Evolutionary conservation across 2,329 filamentous ascomycete genomes (phyloP).

Genomic region (Talaromyces amestolkiae): DNA sequence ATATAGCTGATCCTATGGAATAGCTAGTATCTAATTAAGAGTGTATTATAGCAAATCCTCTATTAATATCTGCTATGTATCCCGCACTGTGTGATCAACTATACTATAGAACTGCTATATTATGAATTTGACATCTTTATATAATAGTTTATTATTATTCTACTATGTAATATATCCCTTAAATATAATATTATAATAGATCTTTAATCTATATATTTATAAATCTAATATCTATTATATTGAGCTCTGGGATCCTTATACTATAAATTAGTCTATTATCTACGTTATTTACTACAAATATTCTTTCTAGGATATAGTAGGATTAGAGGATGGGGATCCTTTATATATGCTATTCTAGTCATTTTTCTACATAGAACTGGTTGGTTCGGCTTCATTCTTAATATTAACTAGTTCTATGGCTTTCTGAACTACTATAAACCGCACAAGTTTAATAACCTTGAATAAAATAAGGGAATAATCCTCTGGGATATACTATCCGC

Average conservation of each 20-base stretch:
- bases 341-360: neutral
- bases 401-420: neutral
- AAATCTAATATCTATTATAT: conserved; percentile 1
- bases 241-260: neutral
- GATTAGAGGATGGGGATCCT: neutral
- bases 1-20: neutral
- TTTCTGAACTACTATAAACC: neutral
- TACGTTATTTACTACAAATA: neutral
- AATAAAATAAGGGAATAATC: neutral
- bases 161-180: neutral
- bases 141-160: neutral
- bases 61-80: neutral
- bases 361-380: neutral
- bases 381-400: neutral
- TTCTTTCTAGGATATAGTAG: neutral
- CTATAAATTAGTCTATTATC: conserved; percentile 3
- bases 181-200: neutral
- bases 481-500: neutral
- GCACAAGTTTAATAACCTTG: neutral
- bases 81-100: neutral
- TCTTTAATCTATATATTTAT: neutral
- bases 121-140: neutral
- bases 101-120: neutral
- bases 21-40: neutral
- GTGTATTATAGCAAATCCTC: neutral